Percentiles rank a stretch among this genome's conserved stretches.
These are phyloP conservation scores for Quercus variabilis DNA, from an alignment of 306 rosid genomes.

Conservation along the genomic window DNA sequence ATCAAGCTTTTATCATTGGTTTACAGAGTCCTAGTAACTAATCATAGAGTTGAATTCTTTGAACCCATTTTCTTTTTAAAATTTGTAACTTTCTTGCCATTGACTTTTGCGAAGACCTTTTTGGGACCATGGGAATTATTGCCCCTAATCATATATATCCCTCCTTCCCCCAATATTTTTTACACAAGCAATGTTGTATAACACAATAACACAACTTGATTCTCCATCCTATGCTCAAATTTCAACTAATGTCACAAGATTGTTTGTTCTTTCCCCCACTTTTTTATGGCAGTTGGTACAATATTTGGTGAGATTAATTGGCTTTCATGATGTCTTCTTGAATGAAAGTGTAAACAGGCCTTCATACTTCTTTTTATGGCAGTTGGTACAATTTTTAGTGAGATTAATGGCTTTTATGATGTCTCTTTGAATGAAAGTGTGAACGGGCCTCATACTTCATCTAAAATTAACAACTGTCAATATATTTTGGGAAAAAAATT, in stretches of 20 bases:
- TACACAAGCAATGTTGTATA: no score
- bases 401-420: no score
- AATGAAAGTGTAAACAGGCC: no score
- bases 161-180: not conserved
- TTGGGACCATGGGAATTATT: not conserved
- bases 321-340: no score
- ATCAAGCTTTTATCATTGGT: conserved; percentile 17
- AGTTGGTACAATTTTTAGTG: no score
- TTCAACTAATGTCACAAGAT: not conserved
- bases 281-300: no score
- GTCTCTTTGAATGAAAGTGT: no score
- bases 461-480: no score
- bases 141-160: not conserved
- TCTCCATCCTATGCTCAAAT: not conserved
- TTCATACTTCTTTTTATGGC: no score
- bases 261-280: not conserved
- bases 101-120: not conserved
- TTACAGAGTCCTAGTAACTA: not conserved
- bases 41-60: not conserved
- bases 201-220: not conserved
- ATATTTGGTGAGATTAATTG: no score
- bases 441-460: no score
- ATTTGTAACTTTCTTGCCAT: not conserved
- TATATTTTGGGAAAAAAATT: no score
- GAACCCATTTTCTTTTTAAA: not conserved